Evolutionary conservation across 2,329 filamentous ascomycete genomes (phyloP).

Genomic region (Albifimbria verrucaria): DNA sequence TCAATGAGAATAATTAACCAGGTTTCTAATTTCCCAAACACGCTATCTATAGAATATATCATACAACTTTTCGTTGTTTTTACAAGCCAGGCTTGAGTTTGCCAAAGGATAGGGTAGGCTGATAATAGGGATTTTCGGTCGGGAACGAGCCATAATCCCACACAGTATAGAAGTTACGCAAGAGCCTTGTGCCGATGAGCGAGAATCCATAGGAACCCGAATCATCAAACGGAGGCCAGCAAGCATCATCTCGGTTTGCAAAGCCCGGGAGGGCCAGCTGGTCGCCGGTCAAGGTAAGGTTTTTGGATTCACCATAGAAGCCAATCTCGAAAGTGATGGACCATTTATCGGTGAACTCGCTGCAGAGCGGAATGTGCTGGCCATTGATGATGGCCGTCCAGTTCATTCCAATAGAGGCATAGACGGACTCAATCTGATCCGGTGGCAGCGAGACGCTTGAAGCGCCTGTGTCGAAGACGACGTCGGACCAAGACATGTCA

Average conservation of each 20-base stretch:
- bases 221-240: constrained; percentile 31
- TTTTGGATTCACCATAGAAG: constrained; percentile 11
- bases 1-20: too few species aligned
- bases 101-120: constrained; percentile 18
- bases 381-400: constrained; percentile 23
- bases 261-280: constrained; percentile 29
- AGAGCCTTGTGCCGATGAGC: constrained; percentile 24
- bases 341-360: constrained; percentile 33
- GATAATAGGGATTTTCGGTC: background rate
- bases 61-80: too few species aligned
- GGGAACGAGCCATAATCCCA: constrained; percentile 25
- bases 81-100: constrained; percentile 13
- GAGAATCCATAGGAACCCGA: constrained; percentile 18
- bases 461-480: constrained; percentile 31
- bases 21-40: too few species aligned
- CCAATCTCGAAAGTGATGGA: constrained; percentile 25
- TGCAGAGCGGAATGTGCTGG: constrained; percentile 27
- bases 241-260: constrained; percentile 26
- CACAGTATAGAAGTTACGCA: constrained; percentile 29
- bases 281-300: constrained; percentile 28
- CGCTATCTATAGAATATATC: too few species aligned
- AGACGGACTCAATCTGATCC: constrained; percentile 20
- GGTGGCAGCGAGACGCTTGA: constrained; percentile 21
- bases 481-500: constrained; percentile 4
- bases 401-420: constrained; percentile 32